Evolutionary conservation across 176 grass and related monocot genomes (phyloP).

Genomic region (Oryza australiensis): DNA sequence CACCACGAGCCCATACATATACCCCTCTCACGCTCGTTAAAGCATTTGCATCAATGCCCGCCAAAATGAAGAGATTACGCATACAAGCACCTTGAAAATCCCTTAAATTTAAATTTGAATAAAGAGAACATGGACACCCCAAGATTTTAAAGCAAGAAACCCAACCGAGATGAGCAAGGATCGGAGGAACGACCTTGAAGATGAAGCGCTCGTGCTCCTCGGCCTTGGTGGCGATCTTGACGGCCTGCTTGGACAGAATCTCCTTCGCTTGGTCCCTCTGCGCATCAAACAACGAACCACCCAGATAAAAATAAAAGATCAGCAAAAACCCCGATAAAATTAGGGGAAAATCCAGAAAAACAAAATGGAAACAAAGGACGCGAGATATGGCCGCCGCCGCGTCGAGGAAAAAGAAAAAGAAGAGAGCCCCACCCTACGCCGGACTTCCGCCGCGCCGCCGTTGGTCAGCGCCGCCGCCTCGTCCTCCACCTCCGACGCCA

Average conservation of each 20-base stretch:
- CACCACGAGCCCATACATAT: neutral
- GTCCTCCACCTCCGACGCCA: slow-evolving; percentile 47
- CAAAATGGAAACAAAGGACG: neutral
- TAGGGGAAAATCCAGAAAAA: too few relatives aligned
- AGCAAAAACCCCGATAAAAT: neutral
- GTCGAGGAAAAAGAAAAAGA: neutral
- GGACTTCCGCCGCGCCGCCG: slow-evolving; percentile 43
- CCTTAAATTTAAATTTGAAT: neutral
- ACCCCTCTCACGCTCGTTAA: neutral
- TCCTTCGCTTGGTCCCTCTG: slow-evolving; percentile 81
- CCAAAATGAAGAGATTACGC: neutral
- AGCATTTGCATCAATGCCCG: neutral
- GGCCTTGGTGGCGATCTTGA: slow-evolving; percentile 83
- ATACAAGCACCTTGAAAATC: neutral
- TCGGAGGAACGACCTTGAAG: slow-evolving; percentile 65
- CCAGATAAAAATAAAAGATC: neutral
- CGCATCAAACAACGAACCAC: neutral
- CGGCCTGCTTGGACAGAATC: slow-evolving; percentile 88
- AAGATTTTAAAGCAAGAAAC: neutral
- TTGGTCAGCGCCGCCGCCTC: slow-evolving; percentile 24
- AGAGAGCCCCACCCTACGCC: slow-evolving; percentile 31
- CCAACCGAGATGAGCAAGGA: neutral
- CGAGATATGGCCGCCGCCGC: neutral
- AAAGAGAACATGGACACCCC: neutral
- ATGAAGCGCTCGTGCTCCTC: slow-evolving; percentile 88